Evolutionary conservation across 208 protist species (phyloP).

Genomic region (Wallacemonas sp.): DNA sequence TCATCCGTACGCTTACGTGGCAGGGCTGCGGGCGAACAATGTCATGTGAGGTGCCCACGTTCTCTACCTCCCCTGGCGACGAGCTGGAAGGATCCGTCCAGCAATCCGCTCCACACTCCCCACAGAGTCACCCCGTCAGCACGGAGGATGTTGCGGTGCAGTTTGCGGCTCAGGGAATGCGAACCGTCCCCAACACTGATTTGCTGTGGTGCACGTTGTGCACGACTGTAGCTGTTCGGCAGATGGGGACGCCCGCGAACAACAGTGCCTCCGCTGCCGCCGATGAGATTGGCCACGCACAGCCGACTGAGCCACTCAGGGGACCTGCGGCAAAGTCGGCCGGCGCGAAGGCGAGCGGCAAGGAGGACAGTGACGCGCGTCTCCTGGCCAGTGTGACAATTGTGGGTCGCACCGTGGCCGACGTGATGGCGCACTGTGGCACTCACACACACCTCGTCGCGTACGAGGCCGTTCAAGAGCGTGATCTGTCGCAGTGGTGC

Average conservation of each 20-base stretch:
- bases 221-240: slow-evolving; percentile 8
- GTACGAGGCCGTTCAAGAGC: slow-evolving; percentile 40
- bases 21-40: too few species aligned
- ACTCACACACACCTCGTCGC: slow-evolving; percentile 48
- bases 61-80: too few species aligned
- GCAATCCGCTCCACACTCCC: too few species aligned
- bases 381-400: slow-evolving; percentile 11
- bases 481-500: slow-evolving; percentile 45
- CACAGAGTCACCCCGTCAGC: too few species aligned
- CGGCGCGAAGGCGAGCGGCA: not conserved
- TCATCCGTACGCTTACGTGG: too few species aligned
- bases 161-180: slow-evolving; percentile 37
- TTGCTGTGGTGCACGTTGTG: slow-evolving; percentile 37
- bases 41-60: too few species aligned
- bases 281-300: too few species aligned
- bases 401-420: slow-evolving; percentile 14
- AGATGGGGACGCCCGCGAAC: not conserved
- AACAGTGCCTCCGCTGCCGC: not conserved
- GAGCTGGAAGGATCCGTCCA: too few species aligned
- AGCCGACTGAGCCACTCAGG: not conserved
- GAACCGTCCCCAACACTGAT: slow-evolving; percentile 14
- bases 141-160: slow-evolving; percentile 15
- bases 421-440: slow-evolving; percentile 55
- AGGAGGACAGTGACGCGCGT: not conserved
- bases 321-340: not conserved